Evolutionary conservation across 2,329 filamentous ascomycete species (phyloP).

Genomic region (Arthrobotrys sphaeroides): DNA sequence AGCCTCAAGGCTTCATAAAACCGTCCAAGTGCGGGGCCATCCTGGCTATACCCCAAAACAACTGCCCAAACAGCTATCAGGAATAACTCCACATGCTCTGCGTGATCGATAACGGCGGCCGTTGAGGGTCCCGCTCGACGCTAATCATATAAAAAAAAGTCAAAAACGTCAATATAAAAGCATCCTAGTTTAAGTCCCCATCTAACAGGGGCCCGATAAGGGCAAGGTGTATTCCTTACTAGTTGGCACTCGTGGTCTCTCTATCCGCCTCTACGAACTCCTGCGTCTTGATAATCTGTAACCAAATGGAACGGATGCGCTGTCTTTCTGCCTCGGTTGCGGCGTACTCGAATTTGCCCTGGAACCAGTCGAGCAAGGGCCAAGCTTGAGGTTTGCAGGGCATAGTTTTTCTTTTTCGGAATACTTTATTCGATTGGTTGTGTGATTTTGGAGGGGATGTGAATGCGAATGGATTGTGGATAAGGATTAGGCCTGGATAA

Average conservation of each 20-base stretch:
- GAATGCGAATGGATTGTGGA: not conserved
- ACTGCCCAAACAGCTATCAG: not conserved
- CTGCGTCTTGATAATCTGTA: constrained; percentile 42
- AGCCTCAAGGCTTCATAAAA: not conserved
- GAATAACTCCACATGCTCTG: constrained; percentile 26
- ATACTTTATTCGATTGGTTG: not conserved
- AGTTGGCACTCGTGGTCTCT: constrained; percentile 26
- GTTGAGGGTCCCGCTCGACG: constrained; percentile 9
- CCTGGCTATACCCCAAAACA: not conserved
- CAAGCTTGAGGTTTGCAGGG: constrained; percentile 47
- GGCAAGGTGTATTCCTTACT: constrained; percentile 9
- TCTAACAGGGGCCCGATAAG: not conserved
- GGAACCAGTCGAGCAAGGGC: constrained; percentile 47
- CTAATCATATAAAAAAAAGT: constrained; percentile 11
- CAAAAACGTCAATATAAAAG: no score
- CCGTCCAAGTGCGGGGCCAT: not conserved
- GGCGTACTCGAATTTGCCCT: constrained; percentile 36
- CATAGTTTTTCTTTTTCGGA: constrained; percentile 8
- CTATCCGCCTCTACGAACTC: constrained; percentile 30
- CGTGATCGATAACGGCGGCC: not conserved
- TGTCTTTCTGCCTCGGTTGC: constrained; percentile 19
- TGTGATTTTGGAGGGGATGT: not conserved
- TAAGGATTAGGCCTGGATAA: not conserved
- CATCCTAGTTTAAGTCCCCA: not conserved
- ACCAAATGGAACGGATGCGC: constrained; percentile 22